Evolutionary conservation across 176 grass and related monocot genomes (phyloP), one percentile per base, ranked within the genome.

Genomic region (Hyparrhenia diplandra): DNA sequence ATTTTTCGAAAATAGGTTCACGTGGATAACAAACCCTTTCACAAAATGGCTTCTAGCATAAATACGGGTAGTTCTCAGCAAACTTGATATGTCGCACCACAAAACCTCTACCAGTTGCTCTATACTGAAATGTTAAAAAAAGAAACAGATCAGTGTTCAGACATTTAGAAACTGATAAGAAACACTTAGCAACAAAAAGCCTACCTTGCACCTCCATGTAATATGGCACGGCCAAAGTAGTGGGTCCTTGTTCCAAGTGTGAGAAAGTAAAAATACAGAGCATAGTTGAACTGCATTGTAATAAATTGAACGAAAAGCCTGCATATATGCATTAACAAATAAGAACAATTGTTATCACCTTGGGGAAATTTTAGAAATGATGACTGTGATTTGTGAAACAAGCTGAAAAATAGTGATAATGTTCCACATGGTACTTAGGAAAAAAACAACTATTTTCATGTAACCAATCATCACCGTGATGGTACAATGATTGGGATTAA

Each of bases 221-320:
- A 88, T 85, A 97, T 85, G 82, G 91, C 92, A 34, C 94, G 83
- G 4, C 94, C 94, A 80, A 97, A 97, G 75, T 97, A 97, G 68
- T 97, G 94, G 21, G 94, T 97, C 66, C 85, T 90, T 34, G 94
- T 97, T 83, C 94, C 94, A 74, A 97, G n/a, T n/a, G 90, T 76
- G 94, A 97, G 63, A 97, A 97, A 64, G 94, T 97, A 97, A 97
- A 87, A 97, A 97, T 41, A 97, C 83, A 67, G 94, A 94, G 41
- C 89, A 94, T 46, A 97, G 85, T 71, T 97, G 63, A 97, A 81
- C 74, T 97, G 94, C 94, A 97, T 97, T 10, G 94, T 97, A 14
- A 87, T 89, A 78, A 97, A 97, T 54, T 51, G 82, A 17, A 97
- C 89, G 86, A n/a, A 94, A 87, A 85, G 94, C 94, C 94, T 97